Percentiles rank a stretch among this genome's conserved stretches.
phyloP scores from a whole-genome alignment of 225 moss, liverwort and hornwort species.

The Neckera pumila region DNA sequence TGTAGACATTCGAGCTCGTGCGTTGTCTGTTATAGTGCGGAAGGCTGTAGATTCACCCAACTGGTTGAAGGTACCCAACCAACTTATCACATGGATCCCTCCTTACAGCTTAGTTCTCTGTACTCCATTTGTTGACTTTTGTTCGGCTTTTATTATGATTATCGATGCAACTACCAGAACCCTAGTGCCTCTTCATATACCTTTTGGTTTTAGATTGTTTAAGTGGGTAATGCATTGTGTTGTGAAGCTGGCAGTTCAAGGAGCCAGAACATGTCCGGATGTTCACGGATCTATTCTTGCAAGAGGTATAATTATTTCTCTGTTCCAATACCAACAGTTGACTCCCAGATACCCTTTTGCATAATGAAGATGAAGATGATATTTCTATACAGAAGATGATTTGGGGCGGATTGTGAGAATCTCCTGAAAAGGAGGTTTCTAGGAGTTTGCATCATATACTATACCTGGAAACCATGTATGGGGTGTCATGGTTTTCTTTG shows the following conservation, averaged over 20 bases:
- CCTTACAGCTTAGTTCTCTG: neutral
- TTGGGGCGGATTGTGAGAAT: neutral
- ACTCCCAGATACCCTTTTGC: neutral
- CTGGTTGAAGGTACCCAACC: slow-evolving; percentile 59
- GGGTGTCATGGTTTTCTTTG: neutral
- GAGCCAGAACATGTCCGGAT: slow-evolving; percentile 78
- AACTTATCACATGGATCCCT: neutral
- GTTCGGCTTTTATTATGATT: neutral
- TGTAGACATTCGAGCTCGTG: slow-evolving; percentile 67
- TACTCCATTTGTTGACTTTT: neutral
- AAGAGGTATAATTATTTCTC: slow-evolving; percentile 48
- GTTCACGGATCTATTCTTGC: slow-evolving; percentile 81
- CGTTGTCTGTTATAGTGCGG: slow-evolving; percentile 54
- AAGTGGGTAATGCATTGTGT: neutral
- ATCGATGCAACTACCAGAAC: neutral
- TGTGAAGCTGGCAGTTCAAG: slow-evolving; percentile 56
- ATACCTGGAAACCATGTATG: neutral
- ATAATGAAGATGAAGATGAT: too few species aligned
- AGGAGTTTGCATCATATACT: neutral
- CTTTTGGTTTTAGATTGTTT: neutral
- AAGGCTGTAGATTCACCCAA: slow-evolving; percentile 83
- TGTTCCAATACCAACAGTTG: neutral
- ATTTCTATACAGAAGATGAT: neutral
- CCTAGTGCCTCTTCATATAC: neutral
- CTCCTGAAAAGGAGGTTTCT: neutral